phyloP scores from a whole-genome alignment of 1,284 basidiomycete species.

The Chalciporus sp. region DNA sequence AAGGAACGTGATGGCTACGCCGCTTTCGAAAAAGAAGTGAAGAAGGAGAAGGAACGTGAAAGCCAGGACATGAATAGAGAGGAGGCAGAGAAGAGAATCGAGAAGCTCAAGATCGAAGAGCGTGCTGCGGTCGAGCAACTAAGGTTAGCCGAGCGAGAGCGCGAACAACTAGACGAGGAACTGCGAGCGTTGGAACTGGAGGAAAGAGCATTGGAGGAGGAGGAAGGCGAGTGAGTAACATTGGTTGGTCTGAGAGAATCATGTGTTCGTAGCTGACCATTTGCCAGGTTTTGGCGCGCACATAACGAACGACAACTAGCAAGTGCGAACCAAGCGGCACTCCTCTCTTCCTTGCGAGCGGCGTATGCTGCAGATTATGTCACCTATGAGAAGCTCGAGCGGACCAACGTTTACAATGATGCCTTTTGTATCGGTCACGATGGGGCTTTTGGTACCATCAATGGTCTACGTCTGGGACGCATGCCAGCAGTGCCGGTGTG shows the following conservation, averaged over 20 bases:
- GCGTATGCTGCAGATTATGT: constrained; percentile 76
- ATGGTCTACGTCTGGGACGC: constrained; percentile 89
- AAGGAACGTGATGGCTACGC: constrained; percentile 92
- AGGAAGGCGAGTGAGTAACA: constrained; percentile 74
- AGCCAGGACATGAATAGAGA: constrained; percentile 59
- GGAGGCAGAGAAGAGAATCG: constrained; percentile 71
- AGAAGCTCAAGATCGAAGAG: constrained; percentile 78
- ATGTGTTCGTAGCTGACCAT: constrained; percentile 9
- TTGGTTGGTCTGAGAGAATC: not conserved
- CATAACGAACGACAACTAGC: constrained; percentile 74
- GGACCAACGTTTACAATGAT: constrained; percentile 98
- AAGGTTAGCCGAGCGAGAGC: constrained; percentile 72
- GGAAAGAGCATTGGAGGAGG: constrained; percentile 73
- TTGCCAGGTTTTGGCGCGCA: constrained; percentile 79
- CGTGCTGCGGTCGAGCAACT: constrained; percentile 71
- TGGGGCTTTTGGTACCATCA: constrained; percentile 94
- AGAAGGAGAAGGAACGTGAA: constrained; percentile 71
- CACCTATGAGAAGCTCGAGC: constrained; percentile 83
- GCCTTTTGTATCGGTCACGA: constrained; percentile 98
- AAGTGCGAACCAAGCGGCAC: constrained; percentile 65
- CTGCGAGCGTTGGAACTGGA: constrained; percentile 71
- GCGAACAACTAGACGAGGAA: constrained; percentile 75
- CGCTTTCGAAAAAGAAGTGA: constrained; percentile 86
- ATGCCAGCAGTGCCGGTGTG: constrained; percentile 75
- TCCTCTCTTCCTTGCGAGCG: constrained; percentile 71